phyloP scores from a whole-genome alignment of 768 basidiomycete species.

The Sarcodon sp. region DNA sequence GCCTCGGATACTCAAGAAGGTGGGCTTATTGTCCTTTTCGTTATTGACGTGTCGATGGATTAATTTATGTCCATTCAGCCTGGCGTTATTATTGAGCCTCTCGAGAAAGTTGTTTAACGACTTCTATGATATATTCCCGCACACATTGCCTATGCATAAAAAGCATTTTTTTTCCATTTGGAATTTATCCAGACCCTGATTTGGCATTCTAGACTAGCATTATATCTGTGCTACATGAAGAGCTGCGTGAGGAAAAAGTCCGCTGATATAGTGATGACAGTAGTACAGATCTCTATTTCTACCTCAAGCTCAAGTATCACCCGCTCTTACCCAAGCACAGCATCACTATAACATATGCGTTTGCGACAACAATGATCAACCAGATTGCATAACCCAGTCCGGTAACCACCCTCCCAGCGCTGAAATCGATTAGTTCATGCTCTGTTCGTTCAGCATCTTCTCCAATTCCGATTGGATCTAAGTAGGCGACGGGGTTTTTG shows the following conservation, averaged over 20 bases:
- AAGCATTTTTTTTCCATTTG: no score
- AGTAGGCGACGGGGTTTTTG: conserved; percentile 13
- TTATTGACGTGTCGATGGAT: background rate
- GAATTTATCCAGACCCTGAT: no score
- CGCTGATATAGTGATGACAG: no score
- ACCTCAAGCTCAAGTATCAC: background rate
- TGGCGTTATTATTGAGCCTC: conserved; percentile 57
- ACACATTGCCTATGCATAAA: no score
- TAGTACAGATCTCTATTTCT: no score
- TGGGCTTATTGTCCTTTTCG: conserved; percentile 14
- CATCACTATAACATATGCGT: conserved; percentile 61
- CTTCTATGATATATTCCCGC: background rate
- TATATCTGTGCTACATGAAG: no score
- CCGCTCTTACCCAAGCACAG: conserved; percentile 28
- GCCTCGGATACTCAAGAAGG: conserved; percentile 84
- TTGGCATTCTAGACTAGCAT: no score
- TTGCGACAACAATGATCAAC: conserved; percentile 55
- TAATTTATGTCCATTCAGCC: conserved; percentile 26
- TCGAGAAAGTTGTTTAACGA: conserved; percentile 36
- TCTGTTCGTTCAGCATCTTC: conserved; percentile 7
- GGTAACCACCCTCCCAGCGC: conserved; percentile 40
- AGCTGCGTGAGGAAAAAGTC: no score
- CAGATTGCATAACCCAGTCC: conserved; percentile 45
- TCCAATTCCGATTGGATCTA: background rate
- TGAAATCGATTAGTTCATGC: conserved; percentile 43